Conservation (phyloP, 257 asterid species). For the Solanum clarkiae region DNA sequence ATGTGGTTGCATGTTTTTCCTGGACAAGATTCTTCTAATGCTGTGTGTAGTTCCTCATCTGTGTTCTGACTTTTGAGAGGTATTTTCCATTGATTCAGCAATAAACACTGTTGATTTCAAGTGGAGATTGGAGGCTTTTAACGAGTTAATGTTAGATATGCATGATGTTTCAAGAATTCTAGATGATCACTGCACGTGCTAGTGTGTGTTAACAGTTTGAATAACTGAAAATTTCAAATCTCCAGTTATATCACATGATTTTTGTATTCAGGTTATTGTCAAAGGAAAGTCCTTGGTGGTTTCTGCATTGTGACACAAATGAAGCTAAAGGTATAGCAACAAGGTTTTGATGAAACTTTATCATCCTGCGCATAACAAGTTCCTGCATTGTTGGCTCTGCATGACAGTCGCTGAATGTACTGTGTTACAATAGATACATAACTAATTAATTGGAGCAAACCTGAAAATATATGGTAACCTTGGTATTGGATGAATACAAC, state of each 20-base stretch:
- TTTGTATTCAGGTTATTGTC: conserved; percentile 39
- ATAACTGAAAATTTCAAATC: background rate
- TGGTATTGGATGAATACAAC: background rate
- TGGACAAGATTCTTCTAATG: background rate
- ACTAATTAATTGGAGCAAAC: background rate
- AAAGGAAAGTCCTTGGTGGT: conserved; percentile 87
- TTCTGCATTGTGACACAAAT: conserved; percentile 45
- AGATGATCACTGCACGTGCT: background rate
- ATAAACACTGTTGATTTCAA: background rate
- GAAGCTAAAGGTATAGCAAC: conserved; percentile 8
- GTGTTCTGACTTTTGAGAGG: background rate
- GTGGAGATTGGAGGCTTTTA: background rate
- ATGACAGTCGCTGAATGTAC: background rate
- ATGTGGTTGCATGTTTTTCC: background rate
- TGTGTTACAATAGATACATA: background rate
- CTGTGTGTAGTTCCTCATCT: background rate
- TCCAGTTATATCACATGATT: background rate
- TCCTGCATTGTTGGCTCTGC: background rate
- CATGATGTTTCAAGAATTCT: background rate
- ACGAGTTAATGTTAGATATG: background rate
- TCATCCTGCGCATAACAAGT: background rate
- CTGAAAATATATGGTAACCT: background rate
- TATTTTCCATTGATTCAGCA: background rate
- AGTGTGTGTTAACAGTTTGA: background rate
- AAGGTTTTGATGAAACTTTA: background rate